A percentile compares a stretch with the other conserved stretches of the same genome.
phyloP scores from a whole-genome alignment of 345 rosid genomes.

The Melaleuca quinquenervia region DNA sequence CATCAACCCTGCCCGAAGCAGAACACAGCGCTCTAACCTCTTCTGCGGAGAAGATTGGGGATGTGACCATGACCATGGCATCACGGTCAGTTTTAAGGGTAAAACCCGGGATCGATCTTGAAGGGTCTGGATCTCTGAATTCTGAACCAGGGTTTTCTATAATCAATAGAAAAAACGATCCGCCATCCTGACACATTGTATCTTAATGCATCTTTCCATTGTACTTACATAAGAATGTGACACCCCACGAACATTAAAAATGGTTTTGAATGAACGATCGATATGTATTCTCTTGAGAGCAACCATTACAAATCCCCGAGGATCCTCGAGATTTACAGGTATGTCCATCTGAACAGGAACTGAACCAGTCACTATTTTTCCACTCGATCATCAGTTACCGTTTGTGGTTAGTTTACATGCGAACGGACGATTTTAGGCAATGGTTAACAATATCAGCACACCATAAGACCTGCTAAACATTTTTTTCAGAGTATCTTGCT shows the following conservation, averaged over 20 bases:
- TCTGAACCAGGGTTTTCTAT: not conserved
- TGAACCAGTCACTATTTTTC: not conserved
- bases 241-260: too few relatives aligned
- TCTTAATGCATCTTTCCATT: not conserved
- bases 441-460: not conserved
- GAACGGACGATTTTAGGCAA: not conserved
- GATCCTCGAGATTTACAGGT: not conserved
- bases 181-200: not conserved
- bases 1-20: not conserved
- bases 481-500: not conserved
- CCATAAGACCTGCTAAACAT: not conserved
- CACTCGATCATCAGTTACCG: not conserved
- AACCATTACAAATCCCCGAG: not conserved
- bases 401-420: not conserved
- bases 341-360: not conserved
- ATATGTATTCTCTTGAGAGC: not conserved
- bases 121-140: not conserved
- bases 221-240: not conserved
- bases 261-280: not conserved
- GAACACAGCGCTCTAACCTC: not conserved
- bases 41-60: not conserved
- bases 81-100: not conserved
- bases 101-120: not conserved
- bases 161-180: not conserved
- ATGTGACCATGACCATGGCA: not conserved